These are phyloP conservation scores for Calvatia gigantea DNA, from an alignment of 768 basidiomycete genomes.

Conservation along the genomic window DNA sequence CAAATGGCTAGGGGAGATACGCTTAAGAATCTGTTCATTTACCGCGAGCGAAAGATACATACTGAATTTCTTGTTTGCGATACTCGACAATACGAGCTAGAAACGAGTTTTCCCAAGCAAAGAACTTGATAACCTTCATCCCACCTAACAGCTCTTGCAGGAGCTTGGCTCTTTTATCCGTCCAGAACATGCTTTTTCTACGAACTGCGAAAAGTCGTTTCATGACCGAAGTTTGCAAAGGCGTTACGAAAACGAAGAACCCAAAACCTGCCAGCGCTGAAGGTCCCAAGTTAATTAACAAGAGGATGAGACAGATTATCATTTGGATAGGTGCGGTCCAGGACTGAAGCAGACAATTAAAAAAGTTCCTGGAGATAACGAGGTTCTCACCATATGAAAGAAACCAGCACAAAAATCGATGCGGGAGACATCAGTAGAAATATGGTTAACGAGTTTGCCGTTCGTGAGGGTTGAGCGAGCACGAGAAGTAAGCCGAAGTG, in stretches of 20 bases:
- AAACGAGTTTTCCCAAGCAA: constrained; percentile 86
- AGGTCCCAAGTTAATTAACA: constrained; percentile 71
- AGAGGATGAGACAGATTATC: constrained; percentile 68
- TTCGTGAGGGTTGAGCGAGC: constrained; percentile 79
- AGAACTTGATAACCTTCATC: constrained; percentile 92
- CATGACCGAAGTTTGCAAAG: constrained; percentile 72
- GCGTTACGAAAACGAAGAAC: constrained; percentile 67
- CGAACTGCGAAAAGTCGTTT: constrained; percentile 67
- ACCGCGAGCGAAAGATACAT: constrained; percentile 18
- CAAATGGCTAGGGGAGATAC: constrained; percentile 44
- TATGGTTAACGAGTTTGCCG: constrained; percentile 90
- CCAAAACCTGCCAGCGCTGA: constrained; percentile 53
- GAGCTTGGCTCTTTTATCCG: constrained; percentile 84
- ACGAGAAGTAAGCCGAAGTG: constrained; percentile 72
- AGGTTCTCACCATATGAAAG: constrained; percentile 59
- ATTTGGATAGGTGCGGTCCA: constrained; percentile 80
- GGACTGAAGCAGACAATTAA: constrained; percentile 26
- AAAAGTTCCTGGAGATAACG: not conserved
- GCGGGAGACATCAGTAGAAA: constrained; percentile 87
- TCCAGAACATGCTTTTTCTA: constrained; percentile 79
- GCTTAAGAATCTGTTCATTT: not conserved
- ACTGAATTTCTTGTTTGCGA: constrained; percentile 69
- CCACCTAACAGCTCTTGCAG: constrained; percentile 87
- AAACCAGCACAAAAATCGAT: constrained; percentile 85
- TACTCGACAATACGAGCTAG: constrained; percentile 68